Evolutionary conservation across 176 grass and related monocot genomes (phyloP).

Genomic region (Oryza longistaminata): DNA sequence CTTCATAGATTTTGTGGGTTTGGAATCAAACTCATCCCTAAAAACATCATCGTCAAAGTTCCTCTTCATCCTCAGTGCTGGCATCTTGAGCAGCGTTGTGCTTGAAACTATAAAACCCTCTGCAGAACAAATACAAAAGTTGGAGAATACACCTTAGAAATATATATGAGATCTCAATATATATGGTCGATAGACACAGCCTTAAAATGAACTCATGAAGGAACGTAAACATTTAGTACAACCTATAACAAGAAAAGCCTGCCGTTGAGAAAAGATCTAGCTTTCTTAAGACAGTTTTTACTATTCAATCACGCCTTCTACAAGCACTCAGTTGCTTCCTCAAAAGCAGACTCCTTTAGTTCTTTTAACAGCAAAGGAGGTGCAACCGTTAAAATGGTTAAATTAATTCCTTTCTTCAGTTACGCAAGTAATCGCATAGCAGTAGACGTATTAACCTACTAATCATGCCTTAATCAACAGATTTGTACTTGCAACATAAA

Average conservation of each 20-base stretch:
- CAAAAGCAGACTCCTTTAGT: conserved; percentile 34
- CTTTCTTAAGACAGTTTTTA: conserved; percentile 23
- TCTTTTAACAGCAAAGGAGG: conserved; percentile 34
- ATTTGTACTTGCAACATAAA: not conserved
- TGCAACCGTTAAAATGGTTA: conserved; percentile 11
- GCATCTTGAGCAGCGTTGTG: conserved; percentile 51
- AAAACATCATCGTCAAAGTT: conserved; percentile 41
- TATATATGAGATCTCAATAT: not conserved
- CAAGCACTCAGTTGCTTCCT: conserved; percentile 14
- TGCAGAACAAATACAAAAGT: conserved; percentile 24
- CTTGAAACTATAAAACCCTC: conserved; percentile 3
- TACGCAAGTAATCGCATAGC: not conserved
- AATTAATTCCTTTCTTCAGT: conserved; percentile 6
- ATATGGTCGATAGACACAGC: not conserved
- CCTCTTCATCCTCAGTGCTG: conserved; percentile 70
- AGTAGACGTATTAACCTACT: conserved; percentile 12
- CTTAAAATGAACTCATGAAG: conserved; percentile 3
- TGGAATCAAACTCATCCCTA: conserved; percentile 37
- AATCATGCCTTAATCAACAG: conserved; percentile 8
- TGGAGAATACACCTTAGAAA: conserved; percentile 8
- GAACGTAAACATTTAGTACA: conserved; percentile 25
- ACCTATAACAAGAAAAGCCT: conserved; percentile 13
- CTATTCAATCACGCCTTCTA: conserved; percentile 27
- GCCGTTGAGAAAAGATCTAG: conserved; percentile 7
- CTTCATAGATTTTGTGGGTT: conserved; percentile 43